Percentiles rank a stretch among this genome's conserved stretches.
Evolutionary conservation across 208 protist genomes (phyloP).

Genomic region (Leishmania braziliensis): DNA sequence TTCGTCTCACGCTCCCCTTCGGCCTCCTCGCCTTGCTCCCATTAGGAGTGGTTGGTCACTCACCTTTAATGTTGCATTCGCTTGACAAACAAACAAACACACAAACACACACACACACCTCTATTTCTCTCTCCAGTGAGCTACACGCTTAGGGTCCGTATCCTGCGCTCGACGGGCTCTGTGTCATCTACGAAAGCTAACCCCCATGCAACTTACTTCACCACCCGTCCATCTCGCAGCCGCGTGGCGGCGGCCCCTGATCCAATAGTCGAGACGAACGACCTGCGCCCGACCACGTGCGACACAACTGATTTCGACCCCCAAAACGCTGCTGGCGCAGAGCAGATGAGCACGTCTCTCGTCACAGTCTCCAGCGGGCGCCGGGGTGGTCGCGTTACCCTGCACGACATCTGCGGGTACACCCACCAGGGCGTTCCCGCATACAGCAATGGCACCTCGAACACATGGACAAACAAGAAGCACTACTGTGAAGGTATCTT

Average conservation of each 20-base stretch:
- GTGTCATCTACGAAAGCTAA: neutral
- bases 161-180: neutral
- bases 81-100: too few relatives aligned
- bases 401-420: slow-evolving; percentile 60
- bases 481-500: slow-evolving; percentile 59
- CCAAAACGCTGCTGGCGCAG: neutral
- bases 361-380: neutral
- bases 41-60: neutral
- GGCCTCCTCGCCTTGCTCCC: neutral
- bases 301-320: neutral
- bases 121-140: neutral
- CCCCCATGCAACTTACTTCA: neutral
- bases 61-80: neutral
- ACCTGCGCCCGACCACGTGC: neutral
- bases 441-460: slow-evolving; percentile 73
- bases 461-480: slow-evolving; percentile 46
- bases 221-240: neutral
- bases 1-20: neutral
- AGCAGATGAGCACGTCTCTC: neutral
- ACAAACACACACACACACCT: neutral
- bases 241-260: neutral
- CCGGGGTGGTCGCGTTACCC: slow-evolving; percentile 3
- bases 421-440: slow-evolving; percentile 56
- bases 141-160: neutral
- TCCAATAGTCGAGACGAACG: neutral